Percentiles rank a stretch among this genome's conserved stretches.
Conservation (phyloP, 106 monocot genomes). For the Dioscorea zingiberensis region DNA sequence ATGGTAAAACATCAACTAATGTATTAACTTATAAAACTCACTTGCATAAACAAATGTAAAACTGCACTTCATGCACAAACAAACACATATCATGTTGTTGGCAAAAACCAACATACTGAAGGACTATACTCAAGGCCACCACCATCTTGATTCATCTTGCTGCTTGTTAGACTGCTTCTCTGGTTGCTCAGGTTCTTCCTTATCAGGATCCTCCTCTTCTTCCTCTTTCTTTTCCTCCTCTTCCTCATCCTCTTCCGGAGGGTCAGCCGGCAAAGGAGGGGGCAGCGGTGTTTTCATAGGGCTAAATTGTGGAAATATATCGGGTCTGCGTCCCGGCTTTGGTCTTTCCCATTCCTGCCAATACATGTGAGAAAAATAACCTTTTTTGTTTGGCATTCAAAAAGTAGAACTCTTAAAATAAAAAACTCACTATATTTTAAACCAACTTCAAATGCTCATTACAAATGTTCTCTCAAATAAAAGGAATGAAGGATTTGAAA, state of each 20-base stretch:
- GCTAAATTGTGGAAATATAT: constrained; percentile 19
- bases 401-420: no score
- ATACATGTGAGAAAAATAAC: background rate
- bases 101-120: background rate
- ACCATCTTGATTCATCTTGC: background rate
- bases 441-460: no score
- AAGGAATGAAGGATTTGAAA: no score
- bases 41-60: background rate
- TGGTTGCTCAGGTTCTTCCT: constrained; percentile 16
- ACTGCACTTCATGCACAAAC: background rate
- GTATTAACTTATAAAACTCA: background rate
- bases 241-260: constrained; percentile 17
- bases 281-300: constrained; percentile 21
- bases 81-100: background rate
- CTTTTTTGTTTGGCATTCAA: background rate
- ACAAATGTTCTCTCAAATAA: no score
- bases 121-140: background rate
- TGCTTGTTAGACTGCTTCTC: background rate
- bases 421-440: no score
- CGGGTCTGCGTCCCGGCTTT: constrained; percentile 16
- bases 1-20: no score
- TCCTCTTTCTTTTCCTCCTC: constrained; percentile 20
- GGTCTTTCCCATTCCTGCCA: constrained; percentile 24
- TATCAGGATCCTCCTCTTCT: constrained; percentile 18
- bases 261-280: constrained; percentile 6